A percentile compares a stretch with the other conserved stretches of the same genome.
Evolutionary conservation across 2,329 filamentous ascomycete genomes (phyloP).

Genomic region (Ciborinia camelliae): DNA sequence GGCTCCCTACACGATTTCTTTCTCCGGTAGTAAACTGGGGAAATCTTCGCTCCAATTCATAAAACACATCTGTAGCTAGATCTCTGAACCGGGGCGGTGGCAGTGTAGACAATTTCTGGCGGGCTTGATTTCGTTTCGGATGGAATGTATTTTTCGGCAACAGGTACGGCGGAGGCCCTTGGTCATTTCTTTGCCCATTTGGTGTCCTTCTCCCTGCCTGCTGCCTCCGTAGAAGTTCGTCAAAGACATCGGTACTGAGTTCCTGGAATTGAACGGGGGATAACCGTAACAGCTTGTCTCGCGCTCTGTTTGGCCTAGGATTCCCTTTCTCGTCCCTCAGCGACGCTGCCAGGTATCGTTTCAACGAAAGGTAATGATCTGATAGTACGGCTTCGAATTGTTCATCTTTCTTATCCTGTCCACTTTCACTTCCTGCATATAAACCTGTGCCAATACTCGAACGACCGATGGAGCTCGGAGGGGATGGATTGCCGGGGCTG

Average conservation of each 20-base stretch:
- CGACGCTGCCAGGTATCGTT: constrained; percentile 59
- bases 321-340: constrained; percentile 72
- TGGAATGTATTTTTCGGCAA: constrained; percentile 87
- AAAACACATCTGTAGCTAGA: constrained; percentile 92
- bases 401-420: constrained; percentile 63
- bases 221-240: constrained; percentile 87
- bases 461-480: constrained; percentile 80
- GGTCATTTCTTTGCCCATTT: constrained; percentile 47
- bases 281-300: constrained; percentile 88
- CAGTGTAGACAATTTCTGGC: constrained; percentile 88
- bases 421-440: constrained; percentile 65
- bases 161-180: constrained; percentile 65
- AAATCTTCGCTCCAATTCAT: constrained; percentile 86
- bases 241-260: constrained; percentile 94
- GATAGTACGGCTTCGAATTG: constrained; percentile 60
- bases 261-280: constrained; percentile 95
- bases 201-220: constrained; percentile 56
- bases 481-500: constrained; percentile 67
- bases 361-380: constrained; percentile 79
- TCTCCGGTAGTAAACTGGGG: constrained; percentile 73
- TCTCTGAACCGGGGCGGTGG: constrained; percentile 85
- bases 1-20: constrained; percentile 65
- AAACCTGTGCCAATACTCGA: constrained; percentile 76
- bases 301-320: constrained; percentile 78
- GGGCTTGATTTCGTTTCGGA: constrained; percentile 95